Conservation (phyloP, 2,329 filamentous ascomycete species). For the Talaromyces rugulosus region DNA sequence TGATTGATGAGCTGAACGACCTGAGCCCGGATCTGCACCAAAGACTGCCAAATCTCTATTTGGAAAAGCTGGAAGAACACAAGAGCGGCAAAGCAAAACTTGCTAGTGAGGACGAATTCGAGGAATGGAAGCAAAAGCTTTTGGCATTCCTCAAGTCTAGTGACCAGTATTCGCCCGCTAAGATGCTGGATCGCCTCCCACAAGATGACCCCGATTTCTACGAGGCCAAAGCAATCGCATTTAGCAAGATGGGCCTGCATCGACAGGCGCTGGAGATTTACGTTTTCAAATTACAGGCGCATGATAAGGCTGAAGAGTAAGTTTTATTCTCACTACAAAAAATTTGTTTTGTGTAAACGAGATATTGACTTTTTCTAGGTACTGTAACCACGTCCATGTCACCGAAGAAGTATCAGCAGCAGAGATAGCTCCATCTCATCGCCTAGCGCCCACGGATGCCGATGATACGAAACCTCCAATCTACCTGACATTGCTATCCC, state of each 20-base stretch:
- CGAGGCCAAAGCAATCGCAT: slow-evolving; percentile 82
- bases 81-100: slow-evolving; percentile 29
- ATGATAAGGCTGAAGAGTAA: slow-evolving; percentile 86
- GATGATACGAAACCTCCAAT: slow-evolving; percentile 68
- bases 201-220: slow-evolving; percentile 79
- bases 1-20: slow-evolving; percentile 83
- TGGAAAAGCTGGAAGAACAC: slow-evolving; percentile 49
- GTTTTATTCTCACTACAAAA: slow-evolving; percentile 25
- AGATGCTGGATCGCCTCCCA: slow-evolving; percentile 73
- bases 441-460: slow-evolving; percentile 41
- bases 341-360: slow-evolving; percentile 16
- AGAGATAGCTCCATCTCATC: slow-evolving; percentile 30
- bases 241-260: slow-evolving; percentile 93
- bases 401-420: slow-evolving; percentile 45
- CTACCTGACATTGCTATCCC: slow-evolving; percentile 82
- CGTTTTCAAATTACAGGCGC: slow-evolving; percentile 88
- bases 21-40: slow-evolving; percentile 84
- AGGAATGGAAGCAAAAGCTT: slow-evolving; percentile 58
- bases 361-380: slow-evolving; percentile 44
- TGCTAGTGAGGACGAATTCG: neutral
- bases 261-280: slow-evolving; percentile 96
- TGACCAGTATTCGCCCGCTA: slow-evolving; percentile 72
- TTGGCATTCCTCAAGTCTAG: slow-evolving; percentile 72
- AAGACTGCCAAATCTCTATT: slow-evolving; percentile 68
- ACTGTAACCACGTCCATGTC: slow-evolving; percentile 84